phyloP scores from a whole-genome alignment of 192 early-diverging fungal species.

The Linnemannia schmuckeri region DNA sequence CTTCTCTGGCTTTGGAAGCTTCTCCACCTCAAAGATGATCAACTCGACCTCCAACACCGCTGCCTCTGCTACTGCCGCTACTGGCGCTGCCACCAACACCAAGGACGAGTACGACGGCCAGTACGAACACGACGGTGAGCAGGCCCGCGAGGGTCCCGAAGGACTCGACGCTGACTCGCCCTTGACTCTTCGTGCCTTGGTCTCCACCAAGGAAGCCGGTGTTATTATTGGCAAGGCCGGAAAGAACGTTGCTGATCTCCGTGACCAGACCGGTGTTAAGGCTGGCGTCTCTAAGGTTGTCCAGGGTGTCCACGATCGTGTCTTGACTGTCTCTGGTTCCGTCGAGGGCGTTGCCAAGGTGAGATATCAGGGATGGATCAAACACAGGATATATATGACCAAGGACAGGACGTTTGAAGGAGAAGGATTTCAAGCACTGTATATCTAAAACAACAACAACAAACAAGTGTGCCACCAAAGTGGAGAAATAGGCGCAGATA shows the following conservation, averaged over 20 bases:
- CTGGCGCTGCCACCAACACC: not conserved
- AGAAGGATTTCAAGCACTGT: not conserved
- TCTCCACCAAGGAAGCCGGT: slow-evolving; percentile 94
- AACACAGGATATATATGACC: not conserved
- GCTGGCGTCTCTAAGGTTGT: slow-evolving; percentile 94
- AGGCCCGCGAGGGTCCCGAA: slow-evolving; percentile 12
- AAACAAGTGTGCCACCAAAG: not conserved
- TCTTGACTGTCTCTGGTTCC: slow-evolving; percentile 80
- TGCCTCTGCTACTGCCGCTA: not conserved
- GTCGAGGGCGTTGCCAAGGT: slow-evolving; percentile 81
- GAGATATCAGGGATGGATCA: slow-evolving; percentile 7
- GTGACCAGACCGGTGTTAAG: slow-evolving; percentile 87
- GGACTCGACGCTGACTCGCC: slow-evolving; percentile 28
- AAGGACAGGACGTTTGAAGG: not conserved
- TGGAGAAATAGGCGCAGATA: not conserved
- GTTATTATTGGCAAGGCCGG: slow-evolving; percentile 89
- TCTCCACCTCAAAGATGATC: slow-evolving; percentile 13
- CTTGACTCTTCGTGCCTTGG: slow-evolving; percentile 75
- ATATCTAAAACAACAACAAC: not conserved
- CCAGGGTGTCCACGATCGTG: slow-evolving; percentile 88
- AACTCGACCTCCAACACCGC: slow-evolving; percentile 8
- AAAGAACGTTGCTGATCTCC: slow-evolving; percentile 89
- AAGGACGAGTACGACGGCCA: slow-evolving; percentile 18
- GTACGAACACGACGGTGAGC: slow-evolving; percentile 19
- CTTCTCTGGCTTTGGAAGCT: slow-evolving; percentile 1